Evolutionary conservation across 495 filamentous ascomycete genomes (phyloP).

Genomic region (Podospora tetraspora): DNA sequence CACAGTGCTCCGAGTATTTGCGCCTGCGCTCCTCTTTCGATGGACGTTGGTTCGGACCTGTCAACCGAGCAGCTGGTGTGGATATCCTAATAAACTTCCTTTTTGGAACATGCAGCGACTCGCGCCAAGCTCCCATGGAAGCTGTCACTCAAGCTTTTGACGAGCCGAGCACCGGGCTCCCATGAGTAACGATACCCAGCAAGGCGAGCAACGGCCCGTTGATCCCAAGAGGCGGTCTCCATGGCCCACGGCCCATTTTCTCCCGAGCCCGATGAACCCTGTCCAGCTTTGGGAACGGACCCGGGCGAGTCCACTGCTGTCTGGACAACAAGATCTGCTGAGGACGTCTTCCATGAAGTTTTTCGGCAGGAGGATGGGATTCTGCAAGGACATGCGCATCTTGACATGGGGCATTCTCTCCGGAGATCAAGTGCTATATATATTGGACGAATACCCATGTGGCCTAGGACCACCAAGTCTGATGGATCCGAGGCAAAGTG

Average conservation of each 20-base stretch:
- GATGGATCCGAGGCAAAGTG: not conserved
- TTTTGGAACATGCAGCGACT: constrained; percentile 1
- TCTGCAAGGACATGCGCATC: not conserved
- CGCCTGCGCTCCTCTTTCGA: not conserved
- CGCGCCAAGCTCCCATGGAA: not conserved
- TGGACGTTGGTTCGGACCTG: not conserved
- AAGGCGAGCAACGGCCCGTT: not conserved
- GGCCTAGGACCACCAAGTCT: not conserved
- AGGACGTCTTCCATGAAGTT: not conserved
- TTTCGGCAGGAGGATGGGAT: not conserved
- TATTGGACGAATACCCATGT: not conserved
- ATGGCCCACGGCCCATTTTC: not conserved
- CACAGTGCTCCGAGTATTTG: not conserved
- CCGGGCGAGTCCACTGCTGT: not conserved
- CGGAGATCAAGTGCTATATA: too few relatives aligned
- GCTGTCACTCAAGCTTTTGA: not conserved
- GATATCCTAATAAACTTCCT: constrained; percentile 5
- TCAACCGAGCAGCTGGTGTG: constrained; percentile 4
- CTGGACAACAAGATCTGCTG: not conserved
- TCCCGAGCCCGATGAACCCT: not conserved
- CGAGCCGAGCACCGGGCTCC: not conserved
- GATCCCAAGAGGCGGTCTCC: not conserved
- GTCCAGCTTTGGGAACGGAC: not conserved
- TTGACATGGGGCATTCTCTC: not conserved
- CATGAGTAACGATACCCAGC: not conserved